Percentiles rank a stretch among this genome's conserved stretches.
These are phyloP conservation scores for Micromonas commoda DNA, from an alignment of 139 green algal species.

Conservation along the genomic window DNA sequence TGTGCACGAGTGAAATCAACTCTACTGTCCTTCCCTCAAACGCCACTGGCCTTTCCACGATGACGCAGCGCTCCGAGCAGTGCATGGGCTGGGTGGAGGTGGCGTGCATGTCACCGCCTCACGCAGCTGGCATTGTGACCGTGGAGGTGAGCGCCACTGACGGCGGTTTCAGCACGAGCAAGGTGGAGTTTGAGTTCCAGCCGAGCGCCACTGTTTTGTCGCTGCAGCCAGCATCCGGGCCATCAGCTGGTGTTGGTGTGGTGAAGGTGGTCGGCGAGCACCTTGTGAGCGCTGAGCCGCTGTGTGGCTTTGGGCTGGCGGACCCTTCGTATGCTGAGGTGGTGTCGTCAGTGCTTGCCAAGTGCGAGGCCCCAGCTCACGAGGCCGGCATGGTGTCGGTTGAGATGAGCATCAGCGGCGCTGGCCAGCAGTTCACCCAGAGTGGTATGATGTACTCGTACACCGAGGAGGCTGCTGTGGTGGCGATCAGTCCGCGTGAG, in stretches of 20 bases:
- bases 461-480: background rate
- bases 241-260: background rate
- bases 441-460: background rate
- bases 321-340: background rate
- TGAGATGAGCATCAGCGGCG: background rate
- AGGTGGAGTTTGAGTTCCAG: background rate
- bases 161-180: slow-evolving; percentile 7
- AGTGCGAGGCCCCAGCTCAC: slow-evolving; percentile 10
- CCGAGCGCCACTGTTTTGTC: too few species aligned
- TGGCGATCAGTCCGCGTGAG: background rate
- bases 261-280: background rate
- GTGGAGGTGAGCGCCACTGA: background rate
- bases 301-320: background rate
- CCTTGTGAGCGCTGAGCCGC: background rate
- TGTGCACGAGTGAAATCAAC: background rate
- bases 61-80: background rate
- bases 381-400: background rate
- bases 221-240: background rate
- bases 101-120: background rate
- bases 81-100: background rate
- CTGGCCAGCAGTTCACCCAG: background rate
- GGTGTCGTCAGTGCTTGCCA: background rate
- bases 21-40: background rate
- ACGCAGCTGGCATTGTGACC: background rate
- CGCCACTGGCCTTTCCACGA: too few species aligned